Conservation (phyloP, 2,329 filamentous ascomycete genomes). For the Ceratocystis alfenasii region DNA sequence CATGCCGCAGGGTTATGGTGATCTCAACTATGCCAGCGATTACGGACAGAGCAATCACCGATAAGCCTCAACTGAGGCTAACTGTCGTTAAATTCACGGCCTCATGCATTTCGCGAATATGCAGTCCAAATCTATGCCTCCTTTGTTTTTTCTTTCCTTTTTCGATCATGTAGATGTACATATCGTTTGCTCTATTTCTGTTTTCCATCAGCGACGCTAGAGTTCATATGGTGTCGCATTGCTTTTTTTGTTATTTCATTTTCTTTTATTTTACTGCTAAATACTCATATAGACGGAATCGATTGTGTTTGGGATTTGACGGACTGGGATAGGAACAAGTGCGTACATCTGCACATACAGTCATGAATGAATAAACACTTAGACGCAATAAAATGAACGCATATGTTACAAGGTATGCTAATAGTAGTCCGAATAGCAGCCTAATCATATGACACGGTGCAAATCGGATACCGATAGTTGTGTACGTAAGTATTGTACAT, state of each 20-base stretch:
- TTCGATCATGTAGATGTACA: not conserved
- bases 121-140: not conserved
- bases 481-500: not conserved
- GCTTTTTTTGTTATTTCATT: not conserved
- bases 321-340: conserved; percentile 2
- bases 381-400: not conserved
- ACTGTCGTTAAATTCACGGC: not conserved
- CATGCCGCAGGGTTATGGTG: conserved; percentile 43
- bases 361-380: not conserved
- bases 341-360: not conserved
- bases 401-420: not conserved
- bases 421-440: not conserved
- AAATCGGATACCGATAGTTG: not conserved
- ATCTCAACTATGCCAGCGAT: conserved; percentile 43
- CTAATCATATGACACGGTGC: not conserved
- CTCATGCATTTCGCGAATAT: not conserved
- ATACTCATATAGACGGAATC: not conserved
- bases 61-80: not conserved
- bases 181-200: too few relatives aligned
- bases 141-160: not conserved
- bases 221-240: not conserved
- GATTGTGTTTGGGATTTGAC: not conserved
- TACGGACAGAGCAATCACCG: conserved; percentile 33
- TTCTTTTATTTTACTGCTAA: too few relatives aligned
- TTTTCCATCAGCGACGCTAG: not conserved